Evolutionary conservation across 1,284 basidiomycete species (phyloP).

Genomic region (Trichosporon sp.): DNA sequence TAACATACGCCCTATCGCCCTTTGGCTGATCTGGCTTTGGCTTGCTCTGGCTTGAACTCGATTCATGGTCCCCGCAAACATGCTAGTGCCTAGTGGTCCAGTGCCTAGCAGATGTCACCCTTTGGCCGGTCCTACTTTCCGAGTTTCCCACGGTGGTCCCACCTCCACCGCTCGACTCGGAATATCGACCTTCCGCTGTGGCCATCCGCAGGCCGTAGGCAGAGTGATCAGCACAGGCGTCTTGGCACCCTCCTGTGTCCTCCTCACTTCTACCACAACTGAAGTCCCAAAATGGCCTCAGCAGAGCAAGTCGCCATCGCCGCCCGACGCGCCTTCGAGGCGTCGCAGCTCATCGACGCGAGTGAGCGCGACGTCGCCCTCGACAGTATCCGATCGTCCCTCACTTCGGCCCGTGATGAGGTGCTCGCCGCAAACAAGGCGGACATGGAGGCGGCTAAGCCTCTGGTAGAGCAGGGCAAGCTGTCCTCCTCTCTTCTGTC

Average conservation of each 20-base stretch:
- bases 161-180: neutral
- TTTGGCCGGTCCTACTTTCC: too few relatives aligned
- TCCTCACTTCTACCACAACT: neutral
- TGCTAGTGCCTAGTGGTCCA: too few relatives aligned
- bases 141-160: conserved; percentile 6
- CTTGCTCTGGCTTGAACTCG: too few relatives aligned
- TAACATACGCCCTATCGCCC: too few relatives aligned
- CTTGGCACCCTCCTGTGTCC: too few relatives aligned
- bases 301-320: conserved; percentile 60
- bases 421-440: conserved; percentile 72
- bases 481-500: conserved; percentile 77
- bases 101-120: too few relatives aligned
- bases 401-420: conserved; percentile 59
- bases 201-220: too few relatives aligned
- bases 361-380: conserved; percentile 67
- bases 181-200: too few relatives aligned
- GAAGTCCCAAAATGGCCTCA: conserved; percentile 11
- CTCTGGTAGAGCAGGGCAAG: conserved; percentile 70
- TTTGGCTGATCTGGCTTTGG: too few relatives aligned
- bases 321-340: conserved; percentile 76
- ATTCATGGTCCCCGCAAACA: too few relatives aligned
- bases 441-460: conserved; percentile 72
- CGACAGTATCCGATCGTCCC: conserved; percentile 60
- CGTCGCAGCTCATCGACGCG: conserved; percentile 69
- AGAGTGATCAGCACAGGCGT: too few relatives aligned